These are phyloP conservation scores for Marsdenia floribunda DNA, from an alignment of 257 asterid genomes.

Conservation along the genomic window DNA sequence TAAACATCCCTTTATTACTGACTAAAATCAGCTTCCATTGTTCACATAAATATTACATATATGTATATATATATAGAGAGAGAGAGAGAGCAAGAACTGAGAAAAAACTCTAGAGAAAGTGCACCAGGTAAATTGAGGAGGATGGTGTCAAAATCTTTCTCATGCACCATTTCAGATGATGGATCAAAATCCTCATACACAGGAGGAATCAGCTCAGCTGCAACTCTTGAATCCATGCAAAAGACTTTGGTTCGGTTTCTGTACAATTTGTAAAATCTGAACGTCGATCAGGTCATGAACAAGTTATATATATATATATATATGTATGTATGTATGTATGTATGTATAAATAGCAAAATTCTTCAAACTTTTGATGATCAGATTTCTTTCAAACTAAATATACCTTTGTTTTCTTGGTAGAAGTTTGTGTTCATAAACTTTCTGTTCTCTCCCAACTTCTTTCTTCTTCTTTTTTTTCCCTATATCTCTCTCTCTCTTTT, in stretches of 20 bases:
- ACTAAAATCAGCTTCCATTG: neutral
- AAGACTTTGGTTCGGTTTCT: too few species aligned
- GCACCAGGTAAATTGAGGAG: constrained; percentile 54
- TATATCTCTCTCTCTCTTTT: neutral
- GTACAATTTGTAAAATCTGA: too few species aligned
- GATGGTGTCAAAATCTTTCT: constrained; percentile 51
- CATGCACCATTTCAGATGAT: constrained; percentile 36
- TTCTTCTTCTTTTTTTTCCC: neutral
- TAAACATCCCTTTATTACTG: neutral
- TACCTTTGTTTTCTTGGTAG: constrained; percentile 4
- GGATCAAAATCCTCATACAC: constrained; percentile 48
- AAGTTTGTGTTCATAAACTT: neutral
- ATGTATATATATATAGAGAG: too few species aligned
- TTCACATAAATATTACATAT: neutral
- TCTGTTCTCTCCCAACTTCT: neutral
- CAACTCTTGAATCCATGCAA: constrained; percentile 31
- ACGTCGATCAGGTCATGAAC: neutral
- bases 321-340: too few species aligned
- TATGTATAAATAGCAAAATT: neutral
- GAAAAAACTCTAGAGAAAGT: neutral
- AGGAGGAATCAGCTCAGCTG: constrained; percentile 10
- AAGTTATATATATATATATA: neutral
- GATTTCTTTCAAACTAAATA: constrained; percentile 2
- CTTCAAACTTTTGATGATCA: neutral
- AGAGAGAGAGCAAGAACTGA: neutral